A percentile compares a stretch with the other conserved stretches of the same genome.
phyloP scores from a whole-genome alignment of 257 asterid species.

The Lithospermum erythrorhizon region DNA sequence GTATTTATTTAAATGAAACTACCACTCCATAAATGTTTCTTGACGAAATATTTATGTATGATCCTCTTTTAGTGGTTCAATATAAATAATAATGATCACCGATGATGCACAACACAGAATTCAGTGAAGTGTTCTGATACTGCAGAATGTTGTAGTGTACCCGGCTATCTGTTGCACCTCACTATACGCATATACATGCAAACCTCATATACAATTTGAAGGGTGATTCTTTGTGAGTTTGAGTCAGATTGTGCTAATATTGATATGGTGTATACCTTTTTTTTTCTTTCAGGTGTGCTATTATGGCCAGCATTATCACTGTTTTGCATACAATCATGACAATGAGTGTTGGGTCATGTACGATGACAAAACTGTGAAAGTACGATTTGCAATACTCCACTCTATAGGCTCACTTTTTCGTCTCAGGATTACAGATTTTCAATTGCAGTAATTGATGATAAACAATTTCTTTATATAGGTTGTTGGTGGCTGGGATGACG shows the following conservation, averaged over 20 bases:
- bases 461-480: slow-evolving; percentile 32
- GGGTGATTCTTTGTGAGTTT: too few species aligned
- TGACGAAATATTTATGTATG: too few species aligned
- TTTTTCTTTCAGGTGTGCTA: slow-evolving; percentile 34
- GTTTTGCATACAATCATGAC: slow-evolving; percentile 73
- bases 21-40: too few species aligned
- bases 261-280: neutral
- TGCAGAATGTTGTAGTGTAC: neutral
- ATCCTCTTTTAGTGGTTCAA: neutral
- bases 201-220: too few species aligned
- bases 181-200: neutral
- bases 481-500: slow-evolving; percentile 82
- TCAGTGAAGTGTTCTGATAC: neutral
- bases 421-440: slow-evolving; percentile 3
- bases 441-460: neutral
- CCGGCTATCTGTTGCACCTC: neutral
- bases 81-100: neutral
- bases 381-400: slow-evolving; percentile 14
- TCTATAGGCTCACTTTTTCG: neutral
- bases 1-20: too few species aligned
- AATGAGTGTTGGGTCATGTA: slow-evolving; percentile 84
- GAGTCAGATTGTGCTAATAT: neutral
- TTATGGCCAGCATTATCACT: slow-evolving; percentile 95
- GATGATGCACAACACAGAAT: neutral
- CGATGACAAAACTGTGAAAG: slow-evolving; percentile 94